A percentile compares a stretch with the other conserved stretches of the same genome.
These are phyloP conservation scores for Venturia aucupariae DNA, from an alignment of 2,329 filamentous ascomycete genomes.

Conservation along the genomic window DNA sequence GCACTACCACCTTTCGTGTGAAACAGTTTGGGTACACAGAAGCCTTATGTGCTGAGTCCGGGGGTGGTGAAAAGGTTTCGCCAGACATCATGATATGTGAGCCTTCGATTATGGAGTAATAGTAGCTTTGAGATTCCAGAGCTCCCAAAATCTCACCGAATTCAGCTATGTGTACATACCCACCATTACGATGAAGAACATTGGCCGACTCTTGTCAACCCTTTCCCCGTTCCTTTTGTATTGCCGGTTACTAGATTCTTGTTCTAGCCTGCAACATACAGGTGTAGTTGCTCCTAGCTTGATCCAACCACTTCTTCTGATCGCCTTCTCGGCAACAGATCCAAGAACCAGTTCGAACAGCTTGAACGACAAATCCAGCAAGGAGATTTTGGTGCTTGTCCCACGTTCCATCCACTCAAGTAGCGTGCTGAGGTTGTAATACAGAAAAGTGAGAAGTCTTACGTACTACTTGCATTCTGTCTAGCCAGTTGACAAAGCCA, in stretches of 20 bases:
- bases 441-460: not conserved
- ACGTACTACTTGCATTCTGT: not conserved
- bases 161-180: not conserved
- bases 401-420: not conserved
- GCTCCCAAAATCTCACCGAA: not conserved
- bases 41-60: not conserved
- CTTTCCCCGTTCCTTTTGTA: no score
- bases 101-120: no score
- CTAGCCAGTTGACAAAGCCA: not conserved
- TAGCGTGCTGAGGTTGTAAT: not conserved
- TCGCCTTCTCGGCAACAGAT: not conserved
- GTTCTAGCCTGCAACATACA: no score
- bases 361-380: not conserved
- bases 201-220: no score
- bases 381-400: not conserved
- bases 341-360: not conserved
- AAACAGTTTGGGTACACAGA: not conserved
- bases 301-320: no score
- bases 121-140: not conserved
- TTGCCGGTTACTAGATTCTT: no score
- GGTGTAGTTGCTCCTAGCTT: no score
- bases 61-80: no score
- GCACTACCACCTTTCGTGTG: not conserved
- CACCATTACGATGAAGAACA: not conserved
- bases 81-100: no score